A percentile compares a stretch with the other conserved stretches of the same genome.
Evolutionary conservation across 768 basidiomycete genomes (phyloP).

Genomic region (Podaxis sp.): DNA sequence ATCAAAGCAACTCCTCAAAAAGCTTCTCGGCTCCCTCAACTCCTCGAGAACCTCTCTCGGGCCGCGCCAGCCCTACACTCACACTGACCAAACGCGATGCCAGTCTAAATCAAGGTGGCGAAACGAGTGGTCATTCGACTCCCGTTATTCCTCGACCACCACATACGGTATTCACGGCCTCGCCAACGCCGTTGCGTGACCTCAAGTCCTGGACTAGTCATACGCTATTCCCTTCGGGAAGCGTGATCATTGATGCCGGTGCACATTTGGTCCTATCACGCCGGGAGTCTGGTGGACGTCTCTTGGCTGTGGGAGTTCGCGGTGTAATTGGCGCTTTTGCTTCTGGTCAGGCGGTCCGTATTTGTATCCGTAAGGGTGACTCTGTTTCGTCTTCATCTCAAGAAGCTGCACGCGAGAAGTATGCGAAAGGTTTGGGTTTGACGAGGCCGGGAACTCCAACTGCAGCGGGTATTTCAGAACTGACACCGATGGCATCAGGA

Average conservation of each 20-base stretch:
- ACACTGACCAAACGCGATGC: neutral
- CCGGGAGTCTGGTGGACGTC: constrained; percentile 84
- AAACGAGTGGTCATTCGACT: constrained; percentile 23
- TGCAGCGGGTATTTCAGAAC: constrained; percentile 38
- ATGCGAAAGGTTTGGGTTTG: constrained; percentile 37
- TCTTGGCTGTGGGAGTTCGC: constrained; percentile 90
- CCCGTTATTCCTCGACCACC: constrained; percentile 52
- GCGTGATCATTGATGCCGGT: constrained; percentile 84
- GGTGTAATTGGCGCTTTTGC: constrained; percentile 89
- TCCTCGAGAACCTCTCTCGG: constrained; percentile 8
- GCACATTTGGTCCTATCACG: constrained; percentile 85
- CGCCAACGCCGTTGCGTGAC: constrained; percentile 71
- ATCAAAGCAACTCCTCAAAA: constrained; percentile 42
- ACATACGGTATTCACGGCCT: constrained; percentile 87
- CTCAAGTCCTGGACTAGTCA: constrained; percentile 98
- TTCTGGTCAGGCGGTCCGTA: constrained; percentile 89
- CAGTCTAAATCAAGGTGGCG: constrained; percentile 13
- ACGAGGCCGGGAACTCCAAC: constrained; percentile 62
- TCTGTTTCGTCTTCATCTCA: constrained; percentile 24
- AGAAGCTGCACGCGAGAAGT: constrained; percentile 31
- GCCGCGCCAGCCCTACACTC: constrained; percentile 1
- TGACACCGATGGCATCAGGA: constrained; percentile 42
- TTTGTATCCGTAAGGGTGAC: constrained; percentile 51
- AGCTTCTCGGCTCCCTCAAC: constrained; percentile 25
- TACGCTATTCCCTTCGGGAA: constrained; percentile 86